A percentile compares a stretch with the other conserved stretches of the same genome.
Conservation (phyloP, 805 yeast species). For the Candida nonsorbophila region DNA sequence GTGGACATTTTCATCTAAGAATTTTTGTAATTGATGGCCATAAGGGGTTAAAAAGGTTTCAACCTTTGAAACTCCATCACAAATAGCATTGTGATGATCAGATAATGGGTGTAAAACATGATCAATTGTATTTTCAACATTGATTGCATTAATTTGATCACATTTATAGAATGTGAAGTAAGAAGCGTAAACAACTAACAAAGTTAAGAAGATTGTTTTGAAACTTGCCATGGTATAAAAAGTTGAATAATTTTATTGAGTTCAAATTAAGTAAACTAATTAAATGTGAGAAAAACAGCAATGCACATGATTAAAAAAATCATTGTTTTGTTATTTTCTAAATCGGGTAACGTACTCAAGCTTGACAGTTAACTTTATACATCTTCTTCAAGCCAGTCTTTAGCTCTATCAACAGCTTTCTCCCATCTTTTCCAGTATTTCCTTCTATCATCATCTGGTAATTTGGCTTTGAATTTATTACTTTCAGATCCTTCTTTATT, state of each 20-base stretch:
- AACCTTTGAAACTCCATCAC: slow-evolving; percentile 27
- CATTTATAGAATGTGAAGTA: slow-evolving; percentile 39
- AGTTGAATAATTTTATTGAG: too few relatives aligned
- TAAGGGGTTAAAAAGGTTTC: slow-evolving; percentile 26
- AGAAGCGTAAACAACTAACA: slow-evolving; percentile 25
- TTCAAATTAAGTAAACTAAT: too few relatives aligned
- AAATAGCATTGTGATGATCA: slow-evolving; percentile 28
- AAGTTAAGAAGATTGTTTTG: slow-evolving; percentile 13
- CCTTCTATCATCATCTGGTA: slow-evolving; percentile 55
- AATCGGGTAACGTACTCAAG: too few relatives aligned
- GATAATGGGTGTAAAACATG: slow-evolving; percentile 33
- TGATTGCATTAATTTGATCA: slow-evolving; percentile 20
- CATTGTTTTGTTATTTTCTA: too few relatives aligned
- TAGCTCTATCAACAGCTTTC: slow-evolving; percentile 73
- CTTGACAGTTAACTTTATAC: too few relatives aligned
- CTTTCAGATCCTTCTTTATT: slow-evolving; percentile 21
- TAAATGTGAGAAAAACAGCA: too few relatives aligned
- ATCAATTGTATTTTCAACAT: slow-evolving; percentile 24
- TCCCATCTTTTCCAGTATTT: slow-evolving; percentile 75
- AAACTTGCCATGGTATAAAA: too few relatives aligned
- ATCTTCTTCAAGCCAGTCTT: slow-evolving; percentile 65
- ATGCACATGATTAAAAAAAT: too few relatives aligned
- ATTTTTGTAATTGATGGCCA: slow-evolving; percentile 16
- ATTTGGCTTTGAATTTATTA: slow-evolving; percentile 32
- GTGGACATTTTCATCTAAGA: slow-evolving; percentile 33